phyloP scores from a whole-genome alignment of 139 green algal species.

The Closterium sp. region DNA sequence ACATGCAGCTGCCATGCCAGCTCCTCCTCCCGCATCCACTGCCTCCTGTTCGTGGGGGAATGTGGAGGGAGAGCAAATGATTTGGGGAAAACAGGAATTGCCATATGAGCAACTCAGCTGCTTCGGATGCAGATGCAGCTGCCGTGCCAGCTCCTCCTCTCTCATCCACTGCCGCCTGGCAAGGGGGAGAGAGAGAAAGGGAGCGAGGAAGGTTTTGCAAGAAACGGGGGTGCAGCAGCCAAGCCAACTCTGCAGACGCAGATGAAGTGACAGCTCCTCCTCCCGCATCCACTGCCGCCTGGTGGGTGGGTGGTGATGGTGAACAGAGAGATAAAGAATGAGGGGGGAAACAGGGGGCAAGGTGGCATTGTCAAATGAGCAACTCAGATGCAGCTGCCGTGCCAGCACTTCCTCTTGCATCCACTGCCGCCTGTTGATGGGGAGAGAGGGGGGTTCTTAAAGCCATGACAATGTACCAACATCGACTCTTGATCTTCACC shows the following conservation, averaged over 20 bases:
- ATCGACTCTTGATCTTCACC: no score
- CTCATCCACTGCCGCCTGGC: neutral
- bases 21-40: neutral
- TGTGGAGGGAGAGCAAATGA: no score
- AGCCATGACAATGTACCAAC: no score
- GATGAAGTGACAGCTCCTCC: neutral
- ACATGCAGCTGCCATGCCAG: neutral
- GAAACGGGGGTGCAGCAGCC: neutral
- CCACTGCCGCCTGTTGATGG: neutral
- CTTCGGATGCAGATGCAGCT: neutral
- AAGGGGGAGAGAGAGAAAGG: no score
- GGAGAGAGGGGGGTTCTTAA: no score
- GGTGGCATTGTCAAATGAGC: neutral
- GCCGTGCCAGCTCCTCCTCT: neutral
- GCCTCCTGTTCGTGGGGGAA: no score
- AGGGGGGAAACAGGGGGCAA: neutral
- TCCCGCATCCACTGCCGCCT: neutral
- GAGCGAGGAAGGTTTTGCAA: no score
- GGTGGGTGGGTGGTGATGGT: no score
- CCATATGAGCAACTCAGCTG: no score
- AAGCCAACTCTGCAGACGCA: no score
- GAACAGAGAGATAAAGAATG: no score
- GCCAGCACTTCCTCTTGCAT: neutral
- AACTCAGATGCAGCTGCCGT: neutral
- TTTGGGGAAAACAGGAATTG: neutral